Percentiles rank a stretch among this genome's conserved stretches.
phyloP scores from a whole-genome alignment of 2,329 filamentous ascomycete species.

The Ceratocystis huliohia region DNA sequence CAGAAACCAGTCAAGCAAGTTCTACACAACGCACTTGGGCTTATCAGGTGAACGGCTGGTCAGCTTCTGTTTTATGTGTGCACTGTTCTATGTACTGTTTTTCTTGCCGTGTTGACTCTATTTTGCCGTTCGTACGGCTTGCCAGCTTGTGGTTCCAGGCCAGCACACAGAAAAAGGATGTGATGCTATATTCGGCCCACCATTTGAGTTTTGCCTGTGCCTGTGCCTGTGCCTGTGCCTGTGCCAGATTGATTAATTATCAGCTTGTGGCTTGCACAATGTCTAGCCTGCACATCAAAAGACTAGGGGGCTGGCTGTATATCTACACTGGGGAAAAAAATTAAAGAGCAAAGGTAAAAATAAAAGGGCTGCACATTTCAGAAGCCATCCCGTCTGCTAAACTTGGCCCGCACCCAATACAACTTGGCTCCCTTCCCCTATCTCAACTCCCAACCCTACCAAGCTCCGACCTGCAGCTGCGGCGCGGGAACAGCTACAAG shows the following conservation, averaged over 20 bases:
- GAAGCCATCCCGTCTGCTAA: no score
- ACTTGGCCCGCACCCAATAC: background rate
- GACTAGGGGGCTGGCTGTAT: no score
- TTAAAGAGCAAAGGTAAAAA: background rate
- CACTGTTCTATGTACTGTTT: background rate
- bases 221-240: background rate
- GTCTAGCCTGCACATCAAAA: no score
- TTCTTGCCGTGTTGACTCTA: background rate
- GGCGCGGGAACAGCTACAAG: background rate
- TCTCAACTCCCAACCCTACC: background rate
- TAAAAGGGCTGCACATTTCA: background rate
- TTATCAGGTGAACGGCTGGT: no score
- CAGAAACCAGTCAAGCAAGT: no score
- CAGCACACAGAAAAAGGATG: background rate
- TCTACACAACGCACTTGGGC: no score
- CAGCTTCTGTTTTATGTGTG: background rate
- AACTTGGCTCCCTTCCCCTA: background rate
- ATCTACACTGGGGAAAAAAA: no score
- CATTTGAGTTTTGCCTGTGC: background rate
- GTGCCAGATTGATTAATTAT: slow-evolving; percentile 7
- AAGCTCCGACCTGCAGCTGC: background rate
- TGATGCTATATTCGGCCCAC: background rate
- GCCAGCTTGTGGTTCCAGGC: background rate
- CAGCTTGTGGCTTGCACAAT: background rate
- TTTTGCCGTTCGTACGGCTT: background rate